These are phyloP conservation scores for Kwoniella dendrophila DNA, from an alignment of 768 basidiomycete genomes.

Conservation along the genomic window DNA sequence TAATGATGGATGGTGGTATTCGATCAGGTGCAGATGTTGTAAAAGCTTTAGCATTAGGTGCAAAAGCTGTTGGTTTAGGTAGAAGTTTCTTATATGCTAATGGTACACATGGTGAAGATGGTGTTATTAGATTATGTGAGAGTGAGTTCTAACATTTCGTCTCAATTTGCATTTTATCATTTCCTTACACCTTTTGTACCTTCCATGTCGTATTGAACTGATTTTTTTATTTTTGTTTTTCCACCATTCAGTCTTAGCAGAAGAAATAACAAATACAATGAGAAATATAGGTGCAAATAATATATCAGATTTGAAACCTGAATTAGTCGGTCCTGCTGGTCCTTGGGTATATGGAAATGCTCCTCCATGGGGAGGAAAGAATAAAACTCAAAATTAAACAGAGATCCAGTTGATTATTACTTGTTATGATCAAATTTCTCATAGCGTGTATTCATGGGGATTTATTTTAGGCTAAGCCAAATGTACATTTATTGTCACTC, in stretches of 20 bases:
- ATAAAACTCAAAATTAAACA: background rate
- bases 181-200: no score
- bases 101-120: constrained; percentile 57
- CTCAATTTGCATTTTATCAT: background rate
- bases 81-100: constrained; percentile 58
- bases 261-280: constrained; percentile 54
- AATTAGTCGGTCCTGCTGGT: constrained; percentile 52
- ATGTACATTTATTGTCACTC: no score
- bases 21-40: constrained; percentile 83
- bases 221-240: no score
- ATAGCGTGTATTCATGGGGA: no score
- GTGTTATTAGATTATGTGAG: constrained; percentile 50
- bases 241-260: constrained; percentile 47
- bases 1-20: constrained; percentile 86
- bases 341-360: constrained; percentile 48
- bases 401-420: no score
- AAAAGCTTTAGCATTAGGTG: constrained; percentile 78
- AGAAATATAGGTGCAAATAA: constrained; percentile 43
- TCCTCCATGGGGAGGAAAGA: constrained; percentile 26
- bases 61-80: constrained; percentile 57
- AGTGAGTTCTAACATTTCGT: constrained; percentile 42
- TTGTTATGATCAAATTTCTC: background rate
- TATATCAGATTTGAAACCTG: constrained; percentile 51
- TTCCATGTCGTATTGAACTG: no score
- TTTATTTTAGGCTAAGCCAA: no score